Percentiles rank a stretch among this genome's conserved stretches.
Conservation (phyloP, 2,329 filamentous ascomycete species). For the Trichoderma polysporum region DNA sequence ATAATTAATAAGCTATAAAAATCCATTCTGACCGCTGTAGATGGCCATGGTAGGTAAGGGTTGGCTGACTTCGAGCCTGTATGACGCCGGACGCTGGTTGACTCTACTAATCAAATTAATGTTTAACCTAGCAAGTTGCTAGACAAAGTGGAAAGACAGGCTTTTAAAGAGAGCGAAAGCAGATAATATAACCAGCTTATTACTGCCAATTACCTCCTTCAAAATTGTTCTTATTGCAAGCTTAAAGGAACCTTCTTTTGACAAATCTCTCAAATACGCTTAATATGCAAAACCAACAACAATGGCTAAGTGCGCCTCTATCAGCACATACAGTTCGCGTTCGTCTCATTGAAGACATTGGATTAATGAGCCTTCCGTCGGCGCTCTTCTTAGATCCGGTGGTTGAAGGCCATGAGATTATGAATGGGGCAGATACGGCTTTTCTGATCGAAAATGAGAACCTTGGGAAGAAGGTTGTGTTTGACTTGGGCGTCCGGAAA, state of each 20-base stretch:
- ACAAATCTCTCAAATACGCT: background rate
- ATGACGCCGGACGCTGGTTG: no score
- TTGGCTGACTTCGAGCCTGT: no score
- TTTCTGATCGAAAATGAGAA: conserved; percentile 8
- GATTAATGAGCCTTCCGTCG: background rate
- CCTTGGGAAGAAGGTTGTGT: background rate
- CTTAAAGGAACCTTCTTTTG: background rate
- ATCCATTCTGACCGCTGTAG: no score
- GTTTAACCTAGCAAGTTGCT: no score
- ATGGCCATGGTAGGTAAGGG: no score
- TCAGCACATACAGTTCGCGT: background rate
- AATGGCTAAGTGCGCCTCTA: background rate
- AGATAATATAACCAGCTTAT: background rate
- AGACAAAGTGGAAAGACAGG: background rate
- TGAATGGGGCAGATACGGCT: background rate
- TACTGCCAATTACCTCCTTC: background rate
- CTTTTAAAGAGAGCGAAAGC: background rate
- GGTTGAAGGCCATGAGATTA: background rate
- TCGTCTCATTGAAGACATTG: background rate
- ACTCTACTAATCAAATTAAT: no score
- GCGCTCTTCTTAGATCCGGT: background rate
- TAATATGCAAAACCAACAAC: background rate
- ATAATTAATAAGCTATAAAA: no score
- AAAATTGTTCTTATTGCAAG: background rate
- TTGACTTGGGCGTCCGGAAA: conserved; percentile 5